These are phyloP conservation scores for Kingdonia uniflora DNA, from an alignment of 164 flowering plant species.

Conservation along the genomic window DNA sequence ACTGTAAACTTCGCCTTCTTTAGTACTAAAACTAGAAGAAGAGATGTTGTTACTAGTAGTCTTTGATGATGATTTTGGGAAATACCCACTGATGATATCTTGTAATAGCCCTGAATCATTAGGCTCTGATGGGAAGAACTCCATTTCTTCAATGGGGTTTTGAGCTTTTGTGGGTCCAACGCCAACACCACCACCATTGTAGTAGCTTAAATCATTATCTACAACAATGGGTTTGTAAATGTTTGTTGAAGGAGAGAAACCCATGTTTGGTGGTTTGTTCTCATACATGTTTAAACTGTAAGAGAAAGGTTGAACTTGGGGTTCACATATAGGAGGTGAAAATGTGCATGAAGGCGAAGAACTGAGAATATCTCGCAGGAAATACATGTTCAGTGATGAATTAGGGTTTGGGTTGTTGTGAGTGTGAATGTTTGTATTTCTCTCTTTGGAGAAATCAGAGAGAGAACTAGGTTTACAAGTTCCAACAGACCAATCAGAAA, in stretches of 20 bases:
- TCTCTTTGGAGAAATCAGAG: no score
- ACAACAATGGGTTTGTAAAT: no score
- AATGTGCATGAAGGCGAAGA: conserved; percentile 13
- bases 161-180: neutral
- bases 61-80: no score
- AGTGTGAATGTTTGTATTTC: no score
- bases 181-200: no score
- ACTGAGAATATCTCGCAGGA: conserved; percentile 26
- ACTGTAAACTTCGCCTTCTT: no score
- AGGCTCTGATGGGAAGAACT: conserved; percentile 39
- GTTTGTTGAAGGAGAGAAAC: neutral
- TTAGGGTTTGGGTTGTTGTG: neutral
- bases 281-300: conserved; percentile 2
- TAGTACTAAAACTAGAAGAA: neutral
- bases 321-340: neutral
- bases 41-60: neutral
- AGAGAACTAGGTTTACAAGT: neutral
- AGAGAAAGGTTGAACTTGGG: neutral
- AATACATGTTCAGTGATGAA: conserved; percentile 22
- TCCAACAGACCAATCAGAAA: conserved; percentile 7
- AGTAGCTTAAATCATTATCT: no score
- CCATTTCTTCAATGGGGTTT: conserved; percentile 9
- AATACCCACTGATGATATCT: conserved; percentile 51
- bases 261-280: neutral
- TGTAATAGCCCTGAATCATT: conserved; percentile 58